Base-by-base conservation (phyloP, 106 monocot genomes). In the Triglochin maritima region DNA sequence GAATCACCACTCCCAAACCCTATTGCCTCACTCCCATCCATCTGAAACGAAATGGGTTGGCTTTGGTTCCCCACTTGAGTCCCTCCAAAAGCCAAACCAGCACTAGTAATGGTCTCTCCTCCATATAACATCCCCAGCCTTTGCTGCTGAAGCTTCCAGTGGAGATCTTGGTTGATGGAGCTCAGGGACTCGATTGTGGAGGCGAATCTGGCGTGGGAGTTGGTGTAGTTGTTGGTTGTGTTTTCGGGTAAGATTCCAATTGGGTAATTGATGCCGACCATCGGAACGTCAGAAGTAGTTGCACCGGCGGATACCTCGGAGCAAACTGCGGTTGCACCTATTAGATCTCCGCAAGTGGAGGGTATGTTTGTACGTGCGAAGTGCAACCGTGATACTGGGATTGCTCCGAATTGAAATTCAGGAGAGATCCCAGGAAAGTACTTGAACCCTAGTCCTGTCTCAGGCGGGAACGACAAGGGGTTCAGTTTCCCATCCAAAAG, bases 101-200 rank as follows among this genome's bases (percentile, higher is more conserved):
- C 8, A 66, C 12, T 66, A 12, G 4, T 52, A 41, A 3, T 52
- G 7, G 7, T 53, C 4, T 42, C 41, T 16, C 15, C 64, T 64
- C 72, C 81, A 16, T 72, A 73, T 4, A 82, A 56, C 78, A 70
- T 66, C 11, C 74, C 77, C 60, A 82, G 65, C 59, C 82, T 73
- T 73, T 82, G 77, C 65, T 82, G 82, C 78, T 82, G 82, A 4
- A 82, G 69, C 78, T 76, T 82, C 82, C 82, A 82, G 65, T 82
- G 82, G 42, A 82, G 55, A 57, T 73, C 73, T 60, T 82, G 82
- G 70, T 78, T 71, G 14, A 82, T 82, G 43, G 74, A 78, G 69
- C 82, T 82, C 66, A 82, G 54, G 3, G 82, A 71, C 62, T 82
- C 82, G 6, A 82, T 82, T 5, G 77, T 78, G 44, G 82, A 70